Percentiles rank a stretch among this genome's conserved stretches.
Conservation (phyloP, 2,329 filamentous ascomycete species). For the Cordyceps sp. region DNA sequence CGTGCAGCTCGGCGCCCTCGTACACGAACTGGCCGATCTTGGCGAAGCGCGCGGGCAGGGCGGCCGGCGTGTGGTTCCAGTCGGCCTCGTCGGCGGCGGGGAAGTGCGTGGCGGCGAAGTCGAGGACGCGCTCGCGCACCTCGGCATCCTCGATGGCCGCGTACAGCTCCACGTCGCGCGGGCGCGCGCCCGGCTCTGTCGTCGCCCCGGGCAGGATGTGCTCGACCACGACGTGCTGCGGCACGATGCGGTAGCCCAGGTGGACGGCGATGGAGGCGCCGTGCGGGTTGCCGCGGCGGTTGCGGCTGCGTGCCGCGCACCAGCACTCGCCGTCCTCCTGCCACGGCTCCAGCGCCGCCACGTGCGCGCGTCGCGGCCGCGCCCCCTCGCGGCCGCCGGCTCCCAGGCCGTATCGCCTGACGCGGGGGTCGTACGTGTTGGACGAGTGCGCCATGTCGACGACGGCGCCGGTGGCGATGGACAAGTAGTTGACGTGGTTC, state of each 20-base stretch:
- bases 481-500: constrained; percentile 59
- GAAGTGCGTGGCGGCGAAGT: constrained; percentile 26
- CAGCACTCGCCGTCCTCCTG: constrained; percentile 73
- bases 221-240: constrained; percentile 55
- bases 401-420: constrained; percentile 4
- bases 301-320: constrained; percentile 43
- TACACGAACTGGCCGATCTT: constrained; percentile 42
- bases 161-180: constrained; percentile 55
- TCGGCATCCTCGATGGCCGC: constrained; percentile 33
- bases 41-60: constrained; percentile 25
- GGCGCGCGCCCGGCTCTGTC: constrained; percentile 43
- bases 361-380: constrained; percentile 16
- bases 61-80: constrained; percentile 12
- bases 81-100: constrained; percentile 16
- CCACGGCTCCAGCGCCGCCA: constrained; percentile 51
- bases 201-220: constrained; percentile 49
- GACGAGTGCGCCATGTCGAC: constrained; percentile 47
- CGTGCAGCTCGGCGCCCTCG: constrained; percentile 22
- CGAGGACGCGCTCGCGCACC: constrained; percentile 20
- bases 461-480: constrained; percentile 44
- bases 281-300: constrained; percentile 24
- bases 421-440: constrained; percentile 27
- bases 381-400: constrained; percentile 7
- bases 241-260: constrained; percentile 40
- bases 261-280: constrained; percentile 50